Evolutionary conservation across 352 stramenopile genomes (phyloP).

Genomic region (Pythium coloratum): DNA sequence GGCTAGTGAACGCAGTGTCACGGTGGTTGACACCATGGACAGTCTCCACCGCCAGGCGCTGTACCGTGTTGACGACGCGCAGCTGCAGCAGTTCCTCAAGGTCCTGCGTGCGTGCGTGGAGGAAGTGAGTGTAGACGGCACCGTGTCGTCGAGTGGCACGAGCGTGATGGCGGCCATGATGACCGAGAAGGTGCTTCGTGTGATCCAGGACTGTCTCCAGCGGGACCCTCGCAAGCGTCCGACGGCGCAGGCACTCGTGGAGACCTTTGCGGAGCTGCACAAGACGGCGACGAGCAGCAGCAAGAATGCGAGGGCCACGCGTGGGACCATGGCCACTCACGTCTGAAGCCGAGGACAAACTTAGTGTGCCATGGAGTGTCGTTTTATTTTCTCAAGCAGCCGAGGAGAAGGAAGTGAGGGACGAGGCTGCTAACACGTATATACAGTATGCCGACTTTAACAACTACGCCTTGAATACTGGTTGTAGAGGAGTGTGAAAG

Average conservation of each 20-base stretch:
- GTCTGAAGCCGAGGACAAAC: no score
- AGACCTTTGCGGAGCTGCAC: conserved; percentile 17
- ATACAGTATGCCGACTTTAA: no score
- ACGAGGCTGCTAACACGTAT: no score
- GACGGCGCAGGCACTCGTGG: conserved; percentile 27
- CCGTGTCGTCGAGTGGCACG: conserved; percentile 27
- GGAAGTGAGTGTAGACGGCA: conserved; percentile 13
- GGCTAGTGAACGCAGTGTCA: conserved; percentile 1
- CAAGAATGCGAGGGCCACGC: no score
- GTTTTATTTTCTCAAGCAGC: no score
- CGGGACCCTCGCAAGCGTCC: conserved; percentile 55
- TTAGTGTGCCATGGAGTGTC: no score
- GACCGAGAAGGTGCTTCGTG: conserved; percentile 44
- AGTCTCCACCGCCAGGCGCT: conserved; percentile 6
- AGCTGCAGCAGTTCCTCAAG: conserved; percentile 50
- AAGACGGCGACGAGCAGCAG: conserved; percentile 7
- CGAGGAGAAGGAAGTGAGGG: no score
- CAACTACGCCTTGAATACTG: no score
- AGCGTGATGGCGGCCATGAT: conserved; percentile 35
- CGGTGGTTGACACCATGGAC: conserved; percentile 10
- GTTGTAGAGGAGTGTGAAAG: no score
- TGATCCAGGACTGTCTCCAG: conserved; percentile 61
- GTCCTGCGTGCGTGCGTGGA: conserved; percentile 36
- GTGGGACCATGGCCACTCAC: no score
- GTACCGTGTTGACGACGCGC: conserved; percentile 30